Base-by-base conservation (phyloP, 805 yeast species). In the Pichia scutulata region DNA sequence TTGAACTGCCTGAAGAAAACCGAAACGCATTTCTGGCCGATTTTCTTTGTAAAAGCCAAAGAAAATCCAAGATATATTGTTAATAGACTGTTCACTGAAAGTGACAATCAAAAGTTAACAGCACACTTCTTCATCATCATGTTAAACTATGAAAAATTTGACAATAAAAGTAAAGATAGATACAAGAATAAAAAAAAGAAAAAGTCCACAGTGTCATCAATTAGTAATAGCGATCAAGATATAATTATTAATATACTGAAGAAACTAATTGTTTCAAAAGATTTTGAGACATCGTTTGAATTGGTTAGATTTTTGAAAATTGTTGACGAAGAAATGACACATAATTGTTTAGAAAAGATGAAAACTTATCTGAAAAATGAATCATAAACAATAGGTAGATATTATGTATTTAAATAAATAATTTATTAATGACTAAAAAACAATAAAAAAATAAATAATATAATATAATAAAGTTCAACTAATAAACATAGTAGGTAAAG, bases 211-310 rank as follows among this genome's bases (percentile, higher is more conserved):
- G 23, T 22, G 4, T 43, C 46, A 19, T 19, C 22, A 9, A 47
- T 52, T 36, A 49, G 52, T 33, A 42, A 21, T 14, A 57, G 63
- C 8, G 83, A 78, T 57, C 63, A 70, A 28, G 57, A 58, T 12
- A 64, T 77, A 49, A 71, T 77, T 21, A 57, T 70, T 33, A 63
- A 71, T 47, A 76, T 78, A 14, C 65, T 78, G 42, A 61, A 64
- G 47, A 72, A 74, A 63, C 64, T 78, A 46, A 62, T 67, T 18
- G 66, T 66, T 37, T 58, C 60, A 8, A 66, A 68, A n/a, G 67
- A 70, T 49, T 78, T 76, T 70, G 80, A 75, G 43, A 75, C 79
- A 59, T 73, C 81, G 41, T 77, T 76, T 60, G 82, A 78, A 55
- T 63, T 78, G 50, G 69, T 80, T 48, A 66, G 83, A 45, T 78